A percentile compares a stretch with the other conserved stretches of the same genome.
phyloP scores from a whole-genome alignment of 2,329 filamentous ascomycete genomes.

The Beauveria varroae region DNA sequence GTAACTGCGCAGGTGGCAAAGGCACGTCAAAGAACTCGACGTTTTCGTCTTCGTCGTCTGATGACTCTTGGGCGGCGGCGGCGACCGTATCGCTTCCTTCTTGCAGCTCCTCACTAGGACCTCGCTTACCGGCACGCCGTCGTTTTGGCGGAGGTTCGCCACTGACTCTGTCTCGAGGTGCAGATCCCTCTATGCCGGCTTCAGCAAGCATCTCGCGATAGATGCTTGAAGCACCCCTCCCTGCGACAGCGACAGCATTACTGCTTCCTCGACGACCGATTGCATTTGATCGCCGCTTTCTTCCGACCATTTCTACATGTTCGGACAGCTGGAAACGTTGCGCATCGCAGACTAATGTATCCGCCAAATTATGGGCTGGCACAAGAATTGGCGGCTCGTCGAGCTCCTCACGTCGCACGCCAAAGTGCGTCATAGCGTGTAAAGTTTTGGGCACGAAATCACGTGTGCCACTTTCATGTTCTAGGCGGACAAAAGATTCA shows the following conservation, averaged over 20 bases:
- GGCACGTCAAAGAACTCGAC: conserved; percentile 44
- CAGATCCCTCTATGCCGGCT: conserved; percentile 31
- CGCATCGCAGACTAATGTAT: conserved; percentile 3
- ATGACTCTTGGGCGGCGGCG: conserved; percentile 8
- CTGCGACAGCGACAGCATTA: conserved; percentile 1
- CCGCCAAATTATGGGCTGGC: background rate
- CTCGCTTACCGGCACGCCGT: conserved; percentile 20
- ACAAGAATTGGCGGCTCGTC: background rate
- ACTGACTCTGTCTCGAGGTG: conserved; percentile 15
- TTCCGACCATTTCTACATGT: conserved; percentile 24
- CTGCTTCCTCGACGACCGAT: conserved; percentile 12
- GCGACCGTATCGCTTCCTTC: background rate
- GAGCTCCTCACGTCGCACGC: conserved; percentile 11
- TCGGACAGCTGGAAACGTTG: background rate
- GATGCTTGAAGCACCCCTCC: conserved; percentile 28
- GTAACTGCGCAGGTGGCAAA: conserved; percentile 39
- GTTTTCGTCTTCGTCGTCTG: conserved; percentile 30
- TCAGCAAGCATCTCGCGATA: conserved; percentile 44
- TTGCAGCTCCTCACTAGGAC: background rate
- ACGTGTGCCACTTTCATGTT: conserved; percentile 11
- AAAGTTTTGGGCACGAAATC: conserved; percentile 11
- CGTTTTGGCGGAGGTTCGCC: conserved; percentile 35
- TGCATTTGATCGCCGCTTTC: conserved; percentile 20
- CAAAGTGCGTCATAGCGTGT: conserved; percentile 20
- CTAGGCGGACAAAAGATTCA: background rate